phyloP scores from a whole-genome alignment of 2,329 filamentous ascomycete species.

The Aureobasidium sp. region DNA sequence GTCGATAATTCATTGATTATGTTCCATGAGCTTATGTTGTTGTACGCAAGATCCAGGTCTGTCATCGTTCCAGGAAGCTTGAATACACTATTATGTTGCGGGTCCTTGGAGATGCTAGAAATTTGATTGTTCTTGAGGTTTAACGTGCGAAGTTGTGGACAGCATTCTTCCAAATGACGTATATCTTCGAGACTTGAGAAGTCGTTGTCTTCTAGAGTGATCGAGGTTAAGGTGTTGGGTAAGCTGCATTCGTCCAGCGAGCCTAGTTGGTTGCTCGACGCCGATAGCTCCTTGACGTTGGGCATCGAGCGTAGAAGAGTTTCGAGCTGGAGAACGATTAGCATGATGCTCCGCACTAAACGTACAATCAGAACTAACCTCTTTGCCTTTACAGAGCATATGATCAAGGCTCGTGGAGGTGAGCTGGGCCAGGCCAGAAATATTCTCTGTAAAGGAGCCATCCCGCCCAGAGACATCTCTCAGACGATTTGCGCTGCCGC shows the following conservation, averaged over 20 bases:
- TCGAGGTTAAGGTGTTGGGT: constrained; percentile 48
- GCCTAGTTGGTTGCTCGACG: constrained; percentile 32
- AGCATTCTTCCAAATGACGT: constrained; percentile 33
- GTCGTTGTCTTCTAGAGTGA: constrained; percentile 67
- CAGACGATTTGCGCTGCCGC: constrained; percentile 64
- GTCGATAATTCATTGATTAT: constrained; percentile 63
- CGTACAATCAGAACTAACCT: constrained; percentile 19
- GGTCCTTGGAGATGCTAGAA: not conserved
- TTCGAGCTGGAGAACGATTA: constrained; percentile 15
- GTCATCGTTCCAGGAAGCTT: constrained; percentile 18
- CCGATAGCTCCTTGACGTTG: constrained; percentile 46
- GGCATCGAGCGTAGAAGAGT: constrained; percentile 46
- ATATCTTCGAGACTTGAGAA: constrained; percentile 55
- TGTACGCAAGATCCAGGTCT: constrained; percentile 41
- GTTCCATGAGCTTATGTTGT: constrained; percentile 52
- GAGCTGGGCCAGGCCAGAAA: constrained; percentile 15
- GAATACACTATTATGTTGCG: not conserved
- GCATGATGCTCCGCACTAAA: not conserved
- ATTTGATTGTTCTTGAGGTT: constrained; percentile 72
- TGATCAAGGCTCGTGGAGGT: constrained; percentile 35
- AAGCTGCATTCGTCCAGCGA: constrained; percentile 33
- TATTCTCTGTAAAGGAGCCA: not conserved
- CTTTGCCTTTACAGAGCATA: constrained; percentile 34
- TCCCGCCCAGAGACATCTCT: constrained; percentile 25
- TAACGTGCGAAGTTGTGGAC: constrained; percentile 46